Evolutionary conservation across 768 basidiomycete species (phyloP).

Genomic region (Mycena alexandri): DNA sequence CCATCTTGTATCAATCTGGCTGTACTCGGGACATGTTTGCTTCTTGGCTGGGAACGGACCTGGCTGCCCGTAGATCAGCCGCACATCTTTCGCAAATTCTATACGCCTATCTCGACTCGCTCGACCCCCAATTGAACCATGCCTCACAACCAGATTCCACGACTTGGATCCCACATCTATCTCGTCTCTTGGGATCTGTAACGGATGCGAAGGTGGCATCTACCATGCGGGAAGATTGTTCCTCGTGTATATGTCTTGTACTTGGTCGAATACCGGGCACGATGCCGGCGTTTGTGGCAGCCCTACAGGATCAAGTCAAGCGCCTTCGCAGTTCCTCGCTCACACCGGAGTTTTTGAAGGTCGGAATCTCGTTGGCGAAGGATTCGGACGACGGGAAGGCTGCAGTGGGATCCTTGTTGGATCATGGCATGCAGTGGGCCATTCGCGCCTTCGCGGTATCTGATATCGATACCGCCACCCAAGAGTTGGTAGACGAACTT

Average conservation of each 20-base stretch:
- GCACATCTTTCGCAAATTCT: conserved; percentile 55
- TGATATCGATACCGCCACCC: conserved; percentile 38
- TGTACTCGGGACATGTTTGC: conserved; percentile 43
- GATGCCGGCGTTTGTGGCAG: conserved; percentile 37
- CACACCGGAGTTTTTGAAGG: conserved; percentile 45
- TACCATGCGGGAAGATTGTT: conserved; percentile 37
- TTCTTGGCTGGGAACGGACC: conserved; percentile 57
- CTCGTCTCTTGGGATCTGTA: conserved; percentile 39
- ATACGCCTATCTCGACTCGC: conserved; percentile 61
- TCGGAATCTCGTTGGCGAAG: conserved; percentile 47
- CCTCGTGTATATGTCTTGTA: conserved; percentile 47
- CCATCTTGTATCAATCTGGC: conserved; percentile 57
- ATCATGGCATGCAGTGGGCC: conserved; percentile 66
- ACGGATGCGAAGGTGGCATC: conserved; percentile 34
- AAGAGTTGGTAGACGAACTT: conserved; percentile 45
- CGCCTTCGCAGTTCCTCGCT: conserved; percentile 42
- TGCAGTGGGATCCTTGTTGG: conserved; percentile 50
- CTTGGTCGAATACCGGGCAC: conserved; percentile 42
- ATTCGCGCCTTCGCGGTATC: conserved; percentile 59
- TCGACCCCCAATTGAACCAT: conserved; percentile 31
- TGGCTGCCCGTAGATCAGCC: conserved; percentile 39
- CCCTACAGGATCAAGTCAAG: conserved; percentile 46
- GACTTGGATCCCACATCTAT: conserved; percentile 48
- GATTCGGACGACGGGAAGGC: conserved; percentile 40
- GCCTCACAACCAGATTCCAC: conserved; percentile 34